These are phyloP conservation scores for Neolecta irregularis DNA, from an alignment of 1,139 yeast species.

Conservation along the genomic window DNA sequence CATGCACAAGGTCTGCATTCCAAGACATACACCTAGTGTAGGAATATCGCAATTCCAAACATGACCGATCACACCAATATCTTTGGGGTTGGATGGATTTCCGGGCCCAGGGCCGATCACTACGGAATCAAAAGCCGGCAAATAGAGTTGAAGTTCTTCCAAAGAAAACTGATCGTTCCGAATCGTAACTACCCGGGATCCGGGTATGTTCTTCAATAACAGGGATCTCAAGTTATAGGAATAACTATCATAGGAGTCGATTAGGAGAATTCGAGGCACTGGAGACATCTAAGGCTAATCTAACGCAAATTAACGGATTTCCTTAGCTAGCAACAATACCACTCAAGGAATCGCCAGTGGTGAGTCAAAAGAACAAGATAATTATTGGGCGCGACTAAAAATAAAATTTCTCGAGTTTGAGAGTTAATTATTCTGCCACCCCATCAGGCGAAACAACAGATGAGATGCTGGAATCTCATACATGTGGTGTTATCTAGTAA, in stretches of 20 bases:
- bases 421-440: no score
- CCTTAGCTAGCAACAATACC: no score
- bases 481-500: no score
- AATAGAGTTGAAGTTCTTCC: constrained; percentile 26
- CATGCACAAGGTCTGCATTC: constrained; percentile 70
- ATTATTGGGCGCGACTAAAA: no score
- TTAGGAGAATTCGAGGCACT: background rate
- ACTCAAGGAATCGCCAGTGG: no score
- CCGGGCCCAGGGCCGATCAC: constrained; percentile 98
- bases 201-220: background rate
- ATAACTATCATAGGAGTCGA: constrained; percentile 3
- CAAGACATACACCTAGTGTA: constrained; percentile 79
- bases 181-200: background rate
- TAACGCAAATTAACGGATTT: no score
- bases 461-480: no score
- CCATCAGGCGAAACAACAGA: no score
- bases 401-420: no score
- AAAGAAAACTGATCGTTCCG: constrained; percentile 45
- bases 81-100: constrained; percentile 47
- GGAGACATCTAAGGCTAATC: no score
- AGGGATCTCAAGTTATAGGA: background rate
- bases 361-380: no score
- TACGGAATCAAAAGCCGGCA: constrained; percentile 50
- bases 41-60: constrained; percentile 40
- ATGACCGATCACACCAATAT: constrained; percentile 61